Conservation (phyloP, 768 basidiomycete species). For the Coprinopsis sp. region DNA sequence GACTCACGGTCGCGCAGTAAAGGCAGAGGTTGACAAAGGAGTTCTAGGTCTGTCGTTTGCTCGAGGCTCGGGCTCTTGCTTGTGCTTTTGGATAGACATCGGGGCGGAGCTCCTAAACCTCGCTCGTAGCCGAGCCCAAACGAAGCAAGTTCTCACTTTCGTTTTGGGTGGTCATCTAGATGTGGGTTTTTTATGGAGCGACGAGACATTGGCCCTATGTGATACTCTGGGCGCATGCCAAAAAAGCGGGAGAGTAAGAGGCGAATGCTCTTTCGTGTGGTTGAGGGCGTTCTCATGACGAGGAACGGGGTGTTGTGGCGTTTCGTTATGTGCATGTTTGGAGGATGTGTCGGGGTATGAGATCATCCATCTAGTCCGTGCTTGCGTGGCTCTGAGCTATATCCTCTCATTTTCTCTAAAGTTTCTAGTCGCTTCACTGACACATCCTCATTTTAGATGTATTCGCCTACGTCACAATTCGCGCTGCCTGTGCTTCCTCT, state of each 20-base stretch:
- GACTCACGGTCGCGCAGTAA: constrained; percentile 51
- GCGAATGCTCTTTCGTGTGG: constrained; percentile 48
- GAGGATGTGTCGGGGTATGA: constrained; percentile 11
- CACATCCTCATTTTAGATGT: no score
- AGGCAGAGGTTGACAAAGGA: constrained; percentile 58
- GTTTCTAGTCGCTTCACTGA: background rate
- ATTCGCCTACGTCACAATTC: no score
- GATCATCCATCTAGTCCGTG: constrained; percentile 19
- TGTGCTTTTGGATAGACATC: no score
- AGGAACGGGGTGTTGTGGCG: background rate
- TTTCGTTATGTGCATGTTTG: background rate
- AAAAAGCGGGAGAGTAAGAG: constrained; percentile 49
- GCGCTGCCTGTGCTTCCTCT: no score
- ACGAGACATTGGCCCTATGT: constrained; percentile 26
- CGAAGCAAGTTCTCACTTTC: constrained; percentile 38
- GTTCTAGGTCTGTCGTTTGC: constrained; percentile 8
- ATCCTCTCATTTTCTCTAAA: background rate
- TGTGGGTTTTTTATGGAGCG: constrained; percentile 44
- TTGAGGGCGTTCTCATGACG: constrained; percentile 25
- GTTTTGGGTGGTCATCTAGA: constrained; percentile 62
- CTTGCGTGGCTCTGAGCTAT: constrained; percentile 16
- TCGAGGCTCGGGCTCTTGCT: constrained; percentile 12
- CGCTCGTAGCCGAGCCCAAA: constrained; percentile 42
- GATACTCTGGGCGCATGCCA: no score
- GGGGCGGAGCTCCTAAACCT: constrained; percentile 26